A percentile compares a stretch with the other conserved stretches of the same genome.
Conservation (phyloP, 176 grass and related monocot species). For the Paspalum vaginatum region DNA sequence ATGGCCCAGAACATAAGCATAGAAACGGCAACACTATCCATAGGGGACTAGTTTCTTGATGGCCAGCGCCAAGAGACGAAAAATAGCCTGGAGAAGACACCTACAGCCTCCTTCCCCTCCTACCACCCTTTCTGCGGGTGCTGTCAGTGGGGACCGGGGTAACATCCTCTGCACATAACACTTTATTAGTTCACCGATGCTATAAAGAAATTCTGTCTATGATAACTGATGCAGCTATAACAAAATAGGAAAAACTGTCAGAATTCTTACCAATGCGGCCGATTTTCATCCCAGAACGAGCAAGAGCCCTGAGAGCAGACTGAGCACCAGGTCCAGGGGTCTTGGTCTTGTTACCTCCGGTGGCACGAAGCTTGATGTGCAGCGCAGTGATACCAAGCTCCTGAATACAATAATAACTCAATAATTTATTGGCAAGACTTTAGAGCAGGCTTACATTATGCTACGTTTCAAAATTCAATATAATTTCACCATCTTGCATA, state of each 20-base stretch:
- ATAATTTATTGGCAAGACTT: too few relatives aligned
- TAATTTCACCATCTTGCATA: background rate
- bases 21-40: conserved; percentile 10
- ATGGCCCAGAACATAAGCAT: conserved; percentile 39
- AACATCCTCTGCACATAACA: conserved; percentile 65
- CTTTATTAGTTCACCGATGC: background rate
- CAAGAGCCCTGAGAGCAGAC: conserved; percentile 88
- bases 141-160: conserved; percentile 83
- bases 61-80: background rate
- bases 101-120: conserved; percentile 85
- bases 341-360: conserved; percentile 93
- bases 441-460: too few relatives aligned
- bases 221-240: background rate
- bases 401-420: conserved; percentile 31
- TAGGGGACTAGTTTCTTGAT: conserved; percentile 24
- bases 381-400: conserved; percentile 87
- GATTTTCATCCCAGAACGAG: conserved; percentile 93
- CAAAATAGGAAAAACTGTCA: background rate
- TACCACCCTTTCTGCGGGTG: conserved; percentile 85
- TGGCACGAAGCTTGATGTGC: conserved; percentile 84
- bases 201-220: background rate
- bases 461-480: too few relatives aligned
- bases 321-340: conserved; percentile 90
- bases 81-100: background rate
- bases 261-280: conserved; percentile 68